Base-by-base conservation (phyloP, 208 protist species). In the Trypanosomatidae sp. region DNA sequence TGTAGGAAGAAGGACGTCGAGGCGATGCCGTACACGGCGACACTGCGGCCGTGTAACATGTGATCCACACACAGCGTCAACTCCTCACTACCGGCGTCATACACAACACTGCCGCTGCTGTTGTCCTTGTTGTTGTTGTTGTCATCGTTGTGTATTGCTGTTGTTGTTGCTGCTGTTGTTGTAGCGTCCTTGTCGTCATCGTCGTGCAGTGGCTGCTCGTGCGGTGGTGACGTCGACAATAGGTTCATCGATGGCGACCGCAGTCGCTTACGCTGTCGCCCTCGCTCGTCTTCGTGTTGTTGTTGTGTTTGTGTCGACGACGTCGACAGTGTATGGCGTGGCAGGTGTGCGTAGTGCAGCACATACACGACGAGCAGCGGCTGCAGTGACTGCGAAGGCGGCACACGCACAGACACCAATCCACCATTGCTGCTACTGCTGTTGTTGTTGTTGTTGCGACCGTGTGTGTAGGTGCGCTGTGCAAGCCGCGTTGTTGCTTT, bases 1-100 rank as follows among this genome's bases (percentile, higher is more conserved):
- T 71, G 56, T 16, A 92, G 71, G 43, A 92, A 92, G 43, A 80
- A 79, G 30, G 58, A 62, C 44, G 88, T 88, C 15, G 83, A 88
- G 22, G 48, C 68, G 33, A 83, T 54, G 11, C 83, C 83, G 53
- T 76, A 85, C 7, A 92, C 75, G 7, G 66, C 83, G 27, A 88
- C 66, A 38, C 66, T 79, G 43, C 75, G 71, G 30, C 83, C 83
- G 6, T 83, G 71, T 33, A 75, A 46, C 3, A 92, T 45, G 59
- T 84, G 64, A 41, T 92, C 78, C 6, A 84, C 33, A 15, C 49
- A 62, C n/a, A 86, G 50, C n/a, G 62, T 53, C 16, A 84, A 61
- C 30, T 35, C 11, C n/a, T 35, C n/a, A 35, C 30, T 35, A n/a
- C n/a, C 11, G 11, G n/a, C 11, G 30, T 35, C n/a, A 35, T 35